These are phyloP conservation scores for Luffa aegyptiaca DNA, from an alignment of 306 rosid genomes.

Conservation along the genomic window DNA sequence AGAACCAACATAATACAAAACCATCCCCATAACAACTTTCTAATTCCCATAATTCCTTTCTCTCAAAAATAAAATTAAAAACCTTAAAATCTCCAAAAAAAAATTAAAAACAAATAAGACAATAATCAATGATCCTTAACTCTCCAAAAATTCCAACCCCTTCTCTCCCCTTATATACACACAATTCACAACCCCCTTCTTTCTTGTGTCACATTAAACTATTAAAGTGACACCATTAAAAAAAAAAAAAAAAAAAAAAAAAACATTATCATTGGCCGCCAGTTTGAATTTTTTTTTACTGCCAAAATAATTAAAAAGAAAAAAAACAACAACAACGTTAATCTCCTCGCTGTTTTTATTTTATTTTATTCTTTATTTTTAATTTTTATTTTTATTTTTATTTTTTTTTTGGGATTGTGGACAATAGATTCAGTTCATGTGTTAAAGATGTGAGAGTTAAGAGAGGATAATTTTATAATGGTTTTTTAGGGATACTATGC, in stretches of 20 bases:
- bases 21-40: background rate
- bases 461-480: background rate
- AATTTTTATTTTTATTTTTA: no score
- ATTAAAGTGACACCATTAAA: background rate
- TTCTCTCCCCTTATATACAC: background rate
- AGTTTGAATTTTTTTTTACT: background rate
- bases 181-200: background rate
- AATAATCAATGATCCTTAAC: background rate
- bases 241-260: no score
- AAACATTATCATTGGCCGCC: background rate
- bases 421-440: no score
- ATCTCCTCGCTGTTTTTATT: background rate
- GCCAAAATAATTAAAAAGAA: background rate
- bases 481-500: background rate
- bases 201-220: no score
- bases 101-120: background rate
- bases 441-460: background rate
- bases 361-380: no score
- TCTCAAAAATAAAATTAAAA: background rate
- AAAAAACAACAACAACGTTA: background rate
- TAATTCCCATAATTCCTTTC: background rate
- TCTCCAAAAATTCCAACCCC: background rate
- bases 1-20: background rate
- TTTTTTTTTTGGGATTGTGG: no score
- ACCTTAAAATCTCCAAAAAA: conserved; percentile 4